Conservation (phyloP, 164 flowering plant species). For the Vitis vinifera region ASM3070453v1 NC_081823.1:11324501-11325000, state of each 20-base stretch:
- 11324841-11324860: too few species aligned
- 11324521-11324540: not conserved
- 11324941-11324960: too few species aligned
- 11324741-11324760: constrained; percentile 34
- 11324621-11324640: constrained; percentile 22
- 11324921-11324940: too few species aligned
- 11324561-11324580: constrained; percentile 8
- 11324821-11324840: too few species aligned
- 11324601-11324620: constrained; percentile 24
- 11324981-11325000: too few species aligned
- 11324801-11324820: not conserved
- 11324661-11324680: not conserved
- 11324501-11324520: not conserved
- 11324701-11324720: constrained; percentile 26
- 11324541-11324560: constrained; percentile 20
- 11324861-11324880: too few species aligned
- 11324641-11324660: constrained; percentile 35
- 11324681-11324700: constrained; percentile 12
- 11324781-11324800: constrained; percentile 23
- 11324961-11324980: too few species aligned
- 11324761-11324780: constrained; percentile 17
- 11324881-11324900: too few species aligned
- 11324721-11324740: constrained; percentile 13
- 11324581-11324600: constrained; percentile 8
- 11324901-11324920: too few species aligned